A percentile compares a stretch with the other conserved stretches of the same genome.
These are phyloP conservation scores for Rhizophagus sp. DNA, from an alignment of 192 early-diverging fungal genomes.

Conservation along the genomic window DNA sequence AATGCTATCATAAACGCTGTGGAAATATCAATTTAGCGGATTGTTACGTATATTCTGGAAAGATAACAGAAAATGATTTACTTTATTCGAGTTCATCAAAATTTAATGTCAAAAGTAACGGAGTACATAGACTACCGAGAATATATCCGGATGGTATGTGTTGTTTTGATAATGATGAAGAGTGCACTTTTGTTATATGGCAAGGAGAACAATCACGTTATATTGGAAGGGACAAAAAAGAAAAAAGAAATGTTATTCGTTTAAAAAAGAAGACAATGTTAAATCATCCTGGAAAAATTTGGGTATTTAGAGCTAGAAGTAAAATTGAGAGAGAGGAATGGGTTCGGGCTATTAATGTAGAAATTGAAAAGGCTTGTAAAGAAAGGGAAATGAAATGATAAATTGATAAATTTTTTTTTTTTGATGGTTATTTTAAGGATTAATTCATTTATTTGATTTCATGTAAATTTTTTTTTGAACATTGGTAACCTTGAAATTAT, in stretches of 20 bases:
- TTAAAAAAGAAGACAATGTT: conserved; percentile 2
- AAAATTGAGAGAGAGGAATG: conserved; percentile 42
- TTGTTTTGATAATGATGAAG: conserved; percentile 41
- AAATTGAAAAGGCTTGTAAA: conserved; percentile 35
- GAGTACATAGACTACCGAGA: conserved; percentile 23
- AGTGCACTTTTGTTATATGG: conserved; percentile 47
- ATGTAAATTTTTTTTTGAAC: no score
- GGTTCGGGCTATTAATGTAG: conserved; percentile 43
- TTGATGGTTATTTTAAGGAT: no score
- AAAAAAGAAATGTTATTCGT: background rate
- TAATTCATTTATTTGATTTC: no score
- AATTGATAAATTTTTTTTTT: no score
- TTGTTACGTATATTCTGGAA: conserved; percentile 45
- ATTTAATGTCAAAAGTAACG: background rate
- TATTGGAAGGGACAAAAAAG: conserved; percentile 31
- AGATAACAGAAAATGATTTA: conserved; percentile 38
- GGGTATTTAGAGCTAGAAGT: conserved; percentile 35
- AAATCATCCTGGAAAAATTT: conserved; percentile 1
- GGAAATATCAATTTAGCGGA: conserved; percentile 36
- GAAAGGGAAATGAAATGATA: background rate
- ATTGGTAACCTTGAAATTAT: no score
- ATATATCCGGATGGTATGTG: conserved; percentile 39
- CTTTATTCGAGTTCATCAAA: conserved; percentile 34
- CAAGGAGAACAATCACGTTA: conserved; percentile 32
- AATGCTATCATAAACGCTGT: conserved; percentile 28